A percentile compares a stretch with the other conserved stretches of the same genome.
Evolutionary conservation across 371 early-diverging fungal species (phyloP).

Genomic region (Actinomortierella ambigua): DNA sequence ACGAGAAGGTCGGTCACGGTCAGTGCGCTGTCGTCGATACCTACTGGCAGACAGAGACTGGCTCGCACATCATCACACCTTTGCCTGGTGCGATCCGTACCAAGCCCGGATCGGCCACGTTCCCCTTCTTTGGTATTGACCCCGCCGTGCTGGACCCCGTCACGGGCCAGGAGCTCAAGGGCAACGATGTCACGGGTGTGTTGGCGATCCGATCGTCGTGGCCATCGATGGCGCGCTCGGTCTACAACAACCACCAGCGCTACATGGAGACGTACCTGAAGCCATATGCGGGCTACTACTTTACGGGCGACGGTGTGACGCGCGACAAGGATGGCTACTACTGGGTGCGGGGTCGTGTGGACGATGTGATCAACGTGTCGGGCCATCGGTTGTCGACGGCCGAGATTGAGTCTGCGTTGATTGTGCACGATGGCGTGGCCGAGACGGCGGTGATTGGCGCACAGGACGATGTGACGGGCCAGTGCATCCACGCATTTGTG

Average conservation of each 20-base stretch:
- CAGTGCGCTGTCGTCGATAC: constrained; percentile 95
- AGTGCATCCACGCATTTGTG: constrained; percentile 76
- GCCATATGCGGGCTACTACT: constrained; percentile 87
- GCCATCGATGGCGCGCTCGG: constrained; percentile 96
- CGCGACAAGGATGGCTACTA: constrained; percentile 94
- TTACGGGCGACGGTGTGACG: constrained; percentile 90
- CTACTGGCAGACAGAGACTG: constrained; percentile 97
- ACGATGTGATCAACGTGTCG: constrained; percentile 98
- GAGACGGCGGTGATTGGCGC: constrained; percentile 97
- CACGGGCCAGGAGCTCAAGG: constrained; percentile 74
- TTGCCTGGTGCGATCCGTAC: constrained; percentile 84
- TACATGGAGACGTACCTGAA: constrained; percentile 91
- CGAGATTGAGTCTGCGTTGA: constrained; percentile 93
- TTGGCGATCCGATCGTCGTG: constrained; percentile 89
- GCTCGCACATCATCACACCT: constrained; percentile 92
- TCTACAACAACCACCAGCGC: constrained; percentile 89
- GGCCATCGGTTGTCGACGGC: constrained; percentile 97
- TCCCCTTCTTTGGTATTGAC: constrained; percentile 97
- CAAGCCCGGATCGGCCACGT: constrained; percentile 95
- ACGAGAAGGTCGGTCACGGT: constrained; percentile 85
- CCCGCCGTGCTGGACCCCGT: constrained; percentile 83
- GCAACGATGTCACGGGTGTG: constrained; percentile 90
- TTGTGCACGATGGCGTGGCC: constrained; percentile 81
- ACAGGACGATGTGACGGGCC: constrained; percentile 93
- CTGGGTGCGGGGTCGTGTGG: constrained; percentile 95